Base-by-base conservation (phyloP, 352 stramenopile species). In the Aphanomyces stellatus region DNA sequence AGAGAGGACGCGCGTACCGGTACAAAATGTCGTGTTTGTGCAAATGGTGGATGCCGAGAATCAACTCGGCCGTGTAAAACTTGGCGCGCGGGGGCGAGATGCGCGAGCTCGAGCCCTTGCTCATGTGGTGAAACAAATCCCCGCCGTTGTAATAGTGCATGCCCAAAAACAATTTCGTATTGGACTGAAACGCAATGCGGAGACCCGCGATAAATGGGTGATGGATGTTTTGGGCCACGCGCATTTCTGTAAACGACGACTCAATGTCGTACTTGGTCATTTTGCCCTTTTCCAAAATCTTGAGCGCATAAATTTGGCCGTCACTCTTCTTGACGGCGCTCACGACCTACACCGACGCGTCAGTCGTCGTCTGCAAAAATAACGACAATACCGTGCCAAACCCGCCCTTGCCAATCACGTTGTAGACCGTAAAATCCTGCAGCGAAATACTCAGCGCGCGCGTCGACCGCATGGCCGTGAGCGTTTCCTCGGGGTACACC, bases 1-100 rank as follows among this genome's bases (percentile, higher is more conserved):
- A 28, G 11, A 7, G 43, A 25, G 11, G 25, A 28, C 19, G 40
- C 11, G n/a, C 33, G 25, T 48, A 86, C 78, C 88, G 78, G 76
- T 98, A 98, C 10, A 98, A 79, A 76, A 98, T 98, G 71, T 98
- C 85, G 70, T 95, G 87, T 55, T 96, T 79, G 73, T 98, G 93
- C 69, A 98, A 74, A 55, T 97, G 90, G 59, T 95, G 88, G 63
- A 98, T 94, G 28, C 85, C 93, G 7, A 97, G 74, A 35, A 94
- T 86, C 43, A 98, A 78, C 71, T 98, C 93, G 6, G 93, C 93
- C 37, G 87, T 88, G 75, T 98, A 98, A 70, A 98, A 95, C 69
- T 93, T 87, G 8, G 88, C 87, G 10, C 90, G 86, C 31, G 88
- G 75, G 3, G 81, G 72, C 3, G 82, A 80, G 85, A 95, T 93